Evolutionary conservation across 345 rosid genomes (phyloP).

Genomic region (Hibiscus trionum): DNA sequence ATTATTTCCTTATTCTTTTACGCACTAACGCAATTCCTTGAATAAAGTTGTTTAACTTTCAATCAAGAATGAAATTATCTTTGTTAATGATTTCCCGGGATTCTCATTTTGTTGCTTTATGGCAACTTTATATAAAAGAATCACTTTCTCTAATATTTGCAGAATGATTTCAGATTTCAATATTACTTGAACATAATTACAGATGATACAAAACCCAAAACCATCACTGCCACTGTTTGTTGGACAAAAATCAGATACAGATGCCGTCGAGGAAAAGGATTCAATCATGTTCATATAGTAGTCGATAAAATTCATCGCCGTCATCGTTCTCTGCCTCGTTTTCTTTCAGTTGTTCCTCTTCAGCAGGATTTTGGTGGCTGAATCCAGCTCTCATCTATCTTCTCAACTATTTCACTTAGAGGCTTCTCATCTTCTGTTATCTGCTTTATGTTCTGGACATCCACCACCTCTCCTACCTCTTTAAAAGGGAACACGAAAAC

Average conservation of each 20-base stretch:
- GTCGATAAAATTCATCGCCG: constrained; percentile 28
- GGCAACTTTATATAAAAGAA: neutral
- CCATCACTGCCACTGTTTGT: neutral
- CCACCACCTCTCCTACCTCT: constrained; percentile 46
- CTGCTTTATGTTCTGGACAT: constrained; percentile 13
- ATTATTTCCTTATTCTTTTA: no score
- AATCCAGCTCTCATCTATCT: constrained; percentile 39
- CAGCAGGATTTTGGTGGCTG: constrained; percentile 14
- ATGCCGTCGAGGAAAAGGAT: neutral
- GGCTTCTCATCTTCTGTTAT: constrained; percentile 40
- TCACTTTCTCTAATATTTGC: no score
- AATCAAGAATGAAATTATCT: neutral
- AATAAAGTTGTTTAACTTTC: no score
- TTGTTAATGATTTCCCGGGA: neutral
- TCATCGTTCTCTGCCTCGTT: constrained; percentile 5
- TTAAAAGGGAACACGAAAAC: constrained; percentile 3
- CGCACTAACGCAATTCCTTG: no score
- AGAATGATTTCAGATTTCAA: no score
- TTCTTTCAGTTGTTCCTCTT: constrained; percentile 10
- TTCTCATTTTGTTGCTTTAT: neutral
- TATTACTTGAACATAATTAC: no score
- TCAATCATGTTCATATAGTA: constrained; percentile 21
- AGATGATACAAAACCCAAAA: neutral
- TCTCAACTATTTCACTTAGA: constrained; percentile 39
- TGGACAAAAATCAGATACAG: neutral